phyloP scores from a whole-genome alignment of 176 grass and related monocot genomes.

The Chrysopogon serrulatus region DNA sequence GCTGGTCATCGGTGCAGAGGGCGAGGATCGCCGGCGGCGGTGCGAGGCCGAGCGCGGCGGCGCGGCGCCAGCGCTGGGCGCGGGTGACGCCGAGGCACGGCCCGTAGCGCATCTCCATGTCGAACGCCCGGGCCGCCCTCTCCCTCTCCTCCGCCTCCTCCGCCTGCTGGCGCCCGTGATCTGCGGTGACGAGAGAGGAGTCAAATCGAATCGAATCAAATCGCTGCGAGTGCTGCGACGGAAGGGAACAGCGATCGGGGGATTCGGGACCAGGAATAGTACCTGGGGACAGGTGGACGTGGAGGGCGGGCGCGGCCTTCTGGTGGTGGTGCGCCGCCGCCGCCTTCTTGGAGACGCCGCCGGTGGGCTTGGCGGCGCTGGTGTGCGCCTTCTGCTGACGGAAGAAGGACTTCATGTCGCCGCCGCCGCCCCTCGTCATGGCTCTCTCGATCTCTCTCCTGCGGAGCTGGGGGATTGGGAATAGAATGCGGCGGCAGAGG shows the following conservation, averaged over 20 bases:
- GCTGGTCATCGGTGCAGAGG: slow-evolving; percentile 38
- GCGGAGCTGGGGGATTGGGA: not conserved
- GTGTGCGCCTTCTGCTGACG: slow-evolving; percentile 53
- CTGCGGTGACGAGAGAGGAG: not conserved
- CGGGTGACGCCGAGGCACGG: slow-evolving; percentile 72
- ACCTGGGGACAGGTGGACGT: not conserved
- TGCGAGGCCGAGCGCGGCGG: slow-evolving; percentile 48
- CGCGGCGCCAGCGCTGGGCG: slow-evolving; percentile 54
- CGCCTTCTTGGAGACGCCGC: slow-evolving; percentile 39
- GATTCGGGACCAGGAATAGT: not conserved
- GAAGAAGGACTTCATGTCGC: slow-evolving; percentile 58
- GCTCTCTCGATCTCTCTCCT: not conserved
- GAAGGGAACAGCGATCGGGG: not conserved
- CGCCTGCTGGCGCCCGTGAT: not conserved
- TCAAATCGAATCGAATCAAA: not conserved
- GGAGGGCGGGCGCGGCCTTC: not conserved
- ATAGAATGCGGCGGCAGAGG: not conserved
- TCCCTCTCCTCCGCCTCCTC: slow-evolving; percentile 16
- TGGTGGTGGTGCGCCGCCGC: not conserved
- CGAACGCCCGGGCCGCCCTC: slow-evolving; percentile 52
- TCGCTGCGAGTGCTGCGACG: not conserved
- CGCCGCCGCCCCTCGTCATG: slow-evolving; percentile 31
- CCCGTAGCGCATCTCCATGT: slow-evolving; percentile 78
- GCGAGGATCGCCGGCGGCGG: slow-evolving; percentile 42
- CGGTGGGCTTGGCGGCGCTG: slow-evolving; percentile 29